phyloP scores from a whole-genome alignment of 176 grass and related monocot genomes.

The Oryza longistaminata region DNA sequence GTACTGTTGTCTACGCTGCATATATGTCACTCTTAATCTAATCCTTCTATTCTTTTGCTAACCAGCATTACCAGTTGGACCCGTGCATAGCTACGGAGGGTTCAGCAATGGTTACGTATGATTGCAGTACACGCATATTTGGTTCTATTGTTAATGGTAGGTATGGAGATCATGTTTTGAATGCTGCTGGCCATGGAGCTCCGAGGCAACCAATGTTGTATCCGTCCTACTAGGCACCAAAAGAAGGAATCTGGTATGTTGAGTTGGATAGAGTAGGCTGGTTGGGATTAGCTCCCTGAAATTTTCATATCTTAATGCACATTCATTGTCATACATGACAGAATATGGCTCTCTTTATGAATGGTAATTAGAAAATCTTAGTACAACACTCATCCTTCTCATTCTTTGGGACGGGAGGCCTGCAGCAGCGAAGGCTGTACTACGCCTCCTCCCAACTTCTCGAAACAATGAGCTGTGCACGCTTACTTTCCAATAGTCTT shows the following conservation, averaged over 20 bases:
- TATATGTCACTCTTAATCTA: neutral
- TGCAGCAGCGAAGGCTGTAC: neutral
- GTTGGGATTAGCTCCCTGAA: constrained; percentile 7
- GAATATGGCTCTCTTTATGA: constrained; percentile 11
- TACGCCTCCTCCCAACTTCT: neutral
- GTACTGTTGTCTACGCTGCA: neutral
- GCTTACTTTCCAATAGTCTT: neutral
- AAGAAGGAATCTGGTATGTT: constrained; percentile 16
- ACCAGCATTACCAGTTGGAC: constrained; percentile 50
- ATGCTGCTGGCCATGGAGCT: constrained; percentile 40
- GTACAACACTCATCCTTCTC: neutral
- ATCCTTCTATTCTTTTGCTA: neutral
- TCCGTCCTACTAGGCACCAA: constrained; percentile 37
- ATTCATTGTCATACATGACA: constrained; percentile 11
- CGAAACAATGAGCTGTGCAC: neutral
- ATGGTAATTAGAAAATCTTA: neutral
- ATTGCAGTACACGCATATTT: constrained; percentile 59
- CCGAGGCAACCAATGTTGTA: constrained; percentile 31
- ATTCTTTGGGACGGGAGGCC: neutral
- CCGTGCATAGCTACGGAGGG: constrained; percentile 24
- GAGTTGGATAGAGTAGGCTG: neutral
- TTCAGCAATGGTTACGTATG: constrained; percentile 40
- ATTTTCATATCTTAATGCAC: neutral
- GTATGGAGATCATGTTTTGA: constrained; percentile 24
- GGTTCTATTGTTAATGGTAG: constrained; percentile 41